Evolutionary conservation across 192 early-diverging fungal species (phyloP), one percentile per base, ranked within the genome.

Genomic region (Mortierella antarctica): DNA sequence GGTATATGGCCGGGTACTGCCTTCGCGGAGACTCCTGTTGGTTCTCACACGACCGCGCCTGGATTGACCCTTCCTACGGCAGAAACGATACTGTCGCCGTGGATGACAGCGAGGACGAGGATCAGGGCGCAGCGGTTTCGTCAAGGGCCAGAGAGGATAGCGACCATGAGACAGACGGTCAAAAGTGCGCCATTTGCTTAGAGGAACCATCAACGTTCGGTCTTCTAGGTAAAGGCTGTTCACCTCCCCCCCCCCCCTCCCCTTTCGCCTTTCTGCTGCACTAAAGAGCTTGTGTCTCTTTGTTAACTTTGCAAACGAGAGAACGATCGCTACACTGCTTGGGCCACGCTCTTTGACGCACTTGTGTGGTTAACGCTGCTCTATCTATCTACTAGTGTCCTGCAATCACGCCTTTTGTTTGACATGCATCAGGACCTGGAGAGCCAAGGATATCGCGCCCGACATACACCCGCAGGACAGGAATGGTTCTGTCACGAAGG

Each of bases 401-500:
- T 80, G 77, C 23, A 80, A 80, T 64, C 77, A 80, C 65, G 57
- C 77, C 54, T 80, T 80, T 65, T 80, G 77, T 23, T 11, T 80
- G 65, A 67, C 63, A 21, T 80, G 77, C 47, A 80, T 80, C 60
- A 70, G 77, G 46, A 80, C 70, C 11, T 80, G 77, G 77, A 59
- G 77, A 39, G 52, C 77, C 47, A 80, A 80, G 60, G 65, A 80
- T 13, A 72, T 72, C n/a, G 39, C 63, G 4, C 13, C 49, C 20
- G 65, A 80, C 41, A n/a, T 64, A 2, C 42, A 67, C 6, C 48
- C 52, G 0, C 14, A 31, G 53, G 58, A 63, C 14, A 46, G 62
- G 44, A 71, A 18, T 12, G 20, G 9, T 6, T 80, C 77, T 0
- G 77, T 80, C n/a, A 80, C 77, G 5, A 80, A 80, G 17, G 77